A percentile compares a stretch with the other conserved stretches of the same genome.
Conservation (phyloP, 441 rosid species). For the Jatropha podagrica region DNA sequence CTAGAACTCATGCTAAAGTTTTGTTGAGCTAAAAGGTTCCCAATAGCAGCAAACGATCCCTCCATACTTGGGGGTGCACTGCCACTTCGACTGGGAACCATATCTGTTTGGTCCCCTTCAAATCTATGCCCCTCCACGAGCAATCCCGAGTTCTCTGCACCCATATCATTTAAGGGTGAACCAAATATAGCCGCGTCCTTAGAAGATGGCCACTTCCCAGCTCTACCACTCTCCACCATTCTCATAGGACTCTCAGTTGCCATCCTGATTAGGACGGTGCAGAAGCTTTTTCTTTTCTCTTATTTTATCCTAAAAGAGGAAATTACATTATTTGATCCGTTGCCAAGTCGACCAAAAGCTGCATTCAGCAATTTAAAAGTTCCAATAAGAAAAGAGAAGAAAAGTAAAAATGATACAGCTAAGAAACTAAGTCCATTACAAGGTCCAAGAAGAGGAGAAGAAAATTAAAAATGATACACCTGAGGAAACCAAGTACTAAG, state of each 20-base stretch:
- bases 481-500: neutral
- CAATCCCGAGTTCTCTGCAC: slow-evolving; percentile 68
- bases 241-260: slow-evolving; percentile 83
- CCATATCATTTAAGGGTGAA: slow-evolving; percentile 56
- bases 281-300: slow-evolving; percentile 3
- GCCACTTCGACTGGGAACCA: slow-evolving; percentile 74
- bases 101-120: slow-evolving; percentile 42
- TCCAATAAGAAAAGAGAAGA: slow-evolving; percentile 9
- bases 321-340: slow-evolving; percentile 21
- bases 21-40: slow-evolving; percentile 61
- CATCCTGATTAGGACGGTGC: slow-evolving; percentile 40
- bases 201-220: slow-evolving; percentile 58
- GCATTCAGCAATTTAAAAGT: slow-evolving; percentile 26
- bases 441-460: slow-evolving; percentile 18
- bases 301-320: slow-evolving; percentile 7
- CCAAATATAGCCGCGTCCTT: slow-evolving; percentile 54
- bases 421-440: neutral
- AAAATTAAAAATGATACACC: neutral
- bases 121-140: slow-evolving; percentile 60
- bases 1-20: slow-evolving; percentile 42
- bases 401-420: neutral
- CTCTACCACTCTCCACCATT: slow-evolving; percentile 61
- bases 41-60: slow-evolving; percentile 84
- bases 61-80: slow-evolving; percentile 98
- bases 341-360: slow-evolving; percentile 14